Percentiles rank a stretch among this genome's conserved stretches.
Conservation (phyloP, 2,329 filamentous ascomycete genomes). For the Aurifilum marmelostoma region DNA sequence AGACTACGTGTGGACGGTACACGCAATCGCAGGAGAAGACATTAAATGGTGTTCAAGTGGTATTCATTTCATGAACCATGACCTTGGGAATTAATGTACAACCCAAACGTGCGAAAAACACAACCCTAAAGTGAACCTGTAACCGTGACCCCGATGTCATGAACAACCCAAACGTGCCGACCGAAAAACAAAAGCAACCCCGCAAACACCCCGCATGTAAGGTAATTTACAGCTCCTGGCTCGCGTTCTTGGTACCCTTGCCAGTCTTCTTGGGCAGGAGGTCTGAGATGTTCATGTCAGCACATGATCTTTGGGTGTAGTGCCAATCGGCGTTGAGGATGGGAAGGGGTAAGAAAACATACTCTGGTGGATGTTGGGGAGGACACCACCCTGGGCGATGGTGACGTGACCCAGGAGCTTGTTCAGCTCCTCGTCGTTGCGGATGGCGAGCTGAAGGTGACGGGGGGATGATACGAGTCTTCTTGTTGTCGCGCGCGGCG, state of each 20-base stretch:
- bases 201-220: constrained; percentile 34
- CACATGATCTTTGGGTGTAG: not conserved
- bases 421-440: constrained; percentile 99
- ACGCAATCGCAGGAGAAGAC: not conserved
- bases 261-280: constrained; percentile 98
- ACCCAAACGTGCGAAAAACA: constrained; percentile 62
- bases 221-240: constrained; percentile 84
- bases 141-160: constrained; percentile 82
- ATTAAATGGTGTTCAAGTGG: constrained; percentile 46
- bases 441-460: constrained; percentile 98
- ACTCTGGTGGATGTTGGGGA: constrained; percentile 98
- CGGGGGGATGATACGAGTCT: constrained; percentile 99
- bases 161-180: constrained; percentile 71
- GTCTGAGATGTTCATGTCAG: constrained; percentile 60
- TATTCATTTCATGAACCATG: constrained; percentile 66
- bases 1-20: not conserved
- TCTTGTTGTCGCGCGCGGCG: constrained; percentile 99
- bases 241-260: constrained; percentile 89
- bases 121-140: constrained; percentile 67
- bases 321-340: not conserved
- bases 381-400: constrained; percentile 95
- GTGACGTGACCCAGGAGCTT: constrained; percentile 96
- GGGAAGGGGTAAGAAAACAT: constrained; percentile 52
- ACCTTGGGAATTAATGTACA: constrained; percentile 76
- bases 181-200: constrained; percentile 63